A percentile compares a stretch with the other conserved stretches of the same genome.
These are phyloP conservation scores for Debaryomycetaceae sp. DNA, from an alignment of 1,139 yeast genomes.

Conservation along the genomic window DNA sequence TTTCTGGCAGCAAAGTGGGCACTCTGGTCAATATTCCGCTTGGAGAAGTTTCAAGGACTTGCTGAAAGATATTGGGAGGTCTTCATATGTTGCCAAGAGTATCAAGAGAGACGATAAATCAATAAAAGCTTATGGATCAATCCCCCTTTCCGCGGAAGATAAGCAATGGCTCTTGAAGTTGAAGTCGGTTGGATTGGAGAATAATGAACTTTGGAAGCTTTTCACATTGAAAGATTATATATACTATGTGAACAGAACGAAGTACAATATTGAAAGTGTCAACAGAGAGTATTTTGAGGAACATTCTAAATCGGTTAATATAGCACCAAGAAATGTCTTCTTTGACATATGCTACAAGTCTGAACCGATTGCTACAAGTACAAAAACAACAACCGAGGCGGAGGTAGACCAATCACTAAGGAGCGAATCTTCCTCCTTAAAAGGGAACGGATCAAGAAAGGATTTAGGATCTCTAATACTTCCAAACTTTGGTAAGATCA, in stretches of 20 bases:
- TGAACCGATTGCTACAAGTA: conserved; percentile 27
- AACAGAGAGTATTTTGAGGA: conserved; percentile 6
- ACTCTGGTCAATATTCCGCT: conserved; percentile 8
- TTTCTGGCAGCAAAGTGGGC: conserved; percentile 56
- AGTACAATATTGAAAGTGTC: neutral
- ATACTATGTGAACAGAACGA: conserved; percentile 48
- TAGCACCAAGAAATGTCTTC: conserved; percentile 60
- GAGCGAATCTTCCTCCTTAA: conserved; percentile 15
- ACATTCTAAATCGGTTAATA: conserved; percentile 11
- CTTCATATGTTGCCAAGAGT: conserved; percentile 32
- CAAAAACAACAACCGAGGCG: conserved; percentile 16
- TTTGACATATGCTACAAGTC: conserved; percentile 56
- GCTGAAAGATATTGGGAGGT: conserved; percentile 36
- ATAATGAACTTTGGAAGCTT: conserved; percentile 80
- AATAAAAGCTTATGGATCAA: conserved; percentile 12
- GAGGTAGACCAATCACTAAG: conserved; percentile 14
- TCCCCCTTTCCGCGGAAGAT: conserved; percentile 56
- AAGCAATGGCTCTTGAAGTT: conserved; percentile 70
- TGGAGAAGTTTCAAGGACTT: conserved; percentile 17
- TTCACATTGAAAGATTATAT: conserved; percentile 67
- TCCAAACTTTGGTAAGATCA: conserved; percentile 31
- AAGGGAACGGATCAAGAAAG: conserved; percentile 9
- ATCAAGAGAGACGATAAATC: conserved; percentile 13
- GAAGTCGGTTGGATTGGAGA: conserved; percentile 65
- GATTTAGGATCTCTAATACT: conserved; percentile 25